Conservation (phyloP, 768 basidiomycete species). For the Artomyces pyxidatus region DNA sequence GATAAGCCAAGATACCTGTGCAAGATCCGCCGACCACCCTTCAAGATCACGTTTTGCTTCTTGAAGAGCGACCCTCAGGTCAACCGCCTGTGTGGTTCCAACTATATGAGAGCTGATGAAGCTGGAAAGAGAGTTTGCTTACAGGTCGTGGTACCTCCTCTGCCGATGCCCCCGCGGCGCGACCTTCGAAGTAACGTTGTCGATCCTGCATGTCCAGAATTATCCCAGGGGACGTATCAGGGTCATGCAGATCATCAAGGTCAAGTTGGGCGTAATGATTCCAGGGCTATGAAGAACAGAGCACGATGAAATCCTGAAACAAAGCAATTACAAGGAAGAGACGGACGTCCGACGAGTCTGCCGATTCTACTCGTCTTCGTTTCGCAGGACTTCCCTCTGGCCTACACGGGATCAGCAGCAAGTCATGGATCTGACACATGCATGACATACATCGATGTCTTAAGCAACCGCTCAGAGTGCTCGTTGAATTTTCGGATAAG, state of each 20-base stretch:
- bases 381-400: slow-evolving; percentile 53
- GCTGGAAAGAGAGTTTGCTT: slow-evolving; percentile 5
- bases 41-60: slow-evolving; percentile 39
- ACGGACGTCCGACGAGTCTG: slow-evolving; percentile 35
- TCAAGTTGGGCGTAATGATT: slow-evolving; percentile 57
- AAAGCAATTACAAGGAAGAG: background rate
- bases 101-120: background rate
- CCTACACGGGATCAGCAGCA: slow-evolving; percentile 3
- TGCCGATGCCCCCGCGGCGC: slow-evolving; percentile 19
- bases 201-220: slow-evolving; percentile 82
- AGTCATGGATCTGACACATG: background rate
- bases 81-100: slow-evolving; percentile 31
- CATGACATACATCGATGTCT: slow-evolving; percentile 59
- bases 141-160: slow-evolving; percentile 18
- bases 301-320: too few species aligned
- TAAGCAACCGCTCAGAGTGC: slow-evolving; percentile 85
- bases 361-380: slow-evolving; percentile 42
- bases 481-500: slow-evolving; percentile 97
- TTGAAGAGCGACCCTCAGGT: slow-evolving; percentile 39
- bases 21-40: slow-evolving; percentile 51
- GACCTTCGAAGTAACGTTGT: slow-evolving; percentile 74
- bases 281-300: slow-evolving; percentile 3
- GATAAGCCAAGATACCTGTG: slow-evolving; percentile 43
- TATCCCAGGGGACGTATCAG: slow-evolving; percentile 58
- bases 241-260: slow-evolving; percentile 76